Evolutionary conservation across 2,329 filamentous ascomycete species (phyloP).

Genomic region (Cladosporium sp.): DNA sequence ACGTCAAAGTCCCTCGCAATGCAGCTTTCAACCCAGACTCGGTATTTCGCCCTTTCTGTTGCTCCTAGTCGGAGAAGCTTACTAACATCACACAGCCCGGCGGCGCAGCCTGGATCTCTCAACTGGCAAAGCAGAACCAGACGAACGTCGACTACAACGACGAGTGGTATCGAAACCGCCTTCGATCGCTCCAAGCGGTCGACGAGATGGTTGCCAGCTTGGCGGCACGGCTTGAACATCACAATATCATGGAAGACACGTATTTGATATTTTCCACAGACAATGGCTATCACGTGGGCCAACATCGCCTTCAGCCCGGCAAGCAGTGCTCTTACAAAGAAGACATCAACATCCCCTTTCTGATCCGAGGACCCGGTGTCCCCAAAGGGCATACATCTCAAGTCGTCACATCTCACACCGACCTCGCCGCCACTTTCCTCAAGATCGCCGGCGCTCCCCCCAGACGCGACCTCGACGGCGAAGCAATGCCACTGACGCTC

Average conservation of each 20-base stretch:
- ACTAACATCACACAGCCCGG: constrained; percentile 31
- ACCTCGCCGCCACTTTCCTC: constrained; percentile 40
- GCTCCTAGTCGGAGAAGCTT: neutral
- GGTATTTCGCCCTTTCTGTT: neutral
- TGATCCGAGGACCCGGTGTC: constrained; percentile 40
- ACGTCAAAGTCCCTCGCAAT: constrained; percentile 60
- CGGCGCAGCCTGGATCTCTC: constrained; percentile 49
- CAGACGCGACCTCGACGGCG: constrained; percentile 33
- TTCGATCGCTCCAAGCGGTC: constrained; percentile 54
- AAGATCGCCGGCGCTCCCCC: constrained; percentile 32
- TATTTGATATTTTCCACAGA: constrained; percentile 44
- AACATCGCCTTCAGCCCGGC: constrained; percentile 41
- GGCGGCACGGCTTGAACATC: constrained; percentile 43
- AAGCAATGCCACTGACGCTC: constrained; percentile 36
- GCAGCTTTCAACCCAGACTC: constrained; percentile 63
- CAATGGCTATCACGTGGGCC: constrained; percentile 43
- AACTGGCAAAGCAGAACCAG: constrained; percentile 47
- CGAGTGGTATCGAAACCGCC: constrained; percentile 52
- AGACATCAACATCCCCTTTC: constrained; percentile 42
- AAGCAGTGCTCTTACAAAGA: constrained; percentile 41
- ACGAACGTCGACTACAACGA: constrained; percentile 54
- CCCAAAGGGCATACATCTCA: constrained; percentile 31
- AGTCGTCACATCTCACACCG: constrained; percentile 41
- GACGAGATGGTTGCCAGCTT: constrained; percentile 55
- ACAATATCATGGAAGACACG: constrained; percentile 49